These are phyloP conservation scores for Apiotrichum gamsii DNA, from an alignment of 1,284 basidiomycete genomes.

Conservation along the genomic window DNA sequence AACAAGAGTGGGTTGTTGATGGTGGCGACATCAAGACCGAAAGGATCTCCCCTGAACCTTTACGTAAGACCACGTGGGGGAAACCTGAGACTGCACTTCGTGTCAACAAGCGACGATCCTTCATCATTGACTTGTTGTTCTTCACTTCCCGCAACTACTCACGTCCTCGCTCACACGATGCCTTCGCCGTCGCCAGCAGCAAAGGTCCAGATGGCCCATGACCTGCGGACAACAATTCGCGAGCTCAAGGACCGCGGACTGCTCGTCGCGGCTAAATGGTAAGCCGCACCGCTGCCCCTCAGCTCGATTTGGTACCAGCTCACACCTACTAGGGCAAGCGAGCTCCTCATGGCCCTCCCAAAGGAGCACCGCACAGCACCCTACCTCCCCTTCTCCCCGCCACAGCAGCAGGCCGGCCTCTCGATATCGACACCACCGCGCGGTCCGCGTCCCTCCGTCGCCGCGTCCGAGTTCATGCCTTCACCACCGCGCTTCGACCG, in stretches of 20 bases:
- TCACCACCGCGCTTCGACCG: conserved; percentile 23
- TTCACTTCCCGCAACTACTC: too few relatives aligned
- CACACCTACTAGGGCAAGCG: conserved; percentile 42
- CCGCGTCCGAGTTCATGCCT: conserved; percentile 19
- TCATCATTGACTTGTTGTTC: neutral
- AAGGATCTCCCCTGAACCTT: too few relatives aligned
- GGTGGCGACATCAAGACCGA: conserved; percentile 7
- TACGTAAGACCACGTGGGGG: too few relatives aligned
- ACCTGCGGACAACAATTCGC: conserved; percentile 36
- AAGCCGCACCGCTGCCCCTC: too few relatives aligned
- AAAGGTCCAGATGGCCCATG: conserved; percentile 39
- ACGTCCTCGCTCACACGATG: too few relatives aligned
- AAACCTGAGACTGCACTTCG: too few relatives aligned
- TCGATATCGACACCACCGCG: conserved; percentile 16
- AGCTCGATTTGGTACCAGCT: too few relatives aligned
- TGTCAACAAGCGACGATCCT: conserved; percentile 2
- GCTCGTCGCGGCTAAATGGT: conserved; percentile 46
- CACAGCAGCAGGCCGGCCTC: conserved; percentile 23
- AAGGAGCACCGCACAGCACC: conserved; percentile 31
- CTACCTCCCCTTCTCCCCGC: conserved; percentile 40
- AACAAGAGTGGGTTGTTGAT: neutral
- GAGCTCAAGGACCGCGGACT: conserved; percentile 46
- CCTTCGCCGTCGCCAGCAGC: conserved; percentile 12
- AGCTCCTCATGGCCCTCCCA: conserved; percentile 43
- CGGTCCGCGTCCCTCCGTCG: conserved; percentile 22